Evolutionary conservation across 1,284 basidiomycete species (phyloP).

Genomic region (Leccinum insolens): DNA sequence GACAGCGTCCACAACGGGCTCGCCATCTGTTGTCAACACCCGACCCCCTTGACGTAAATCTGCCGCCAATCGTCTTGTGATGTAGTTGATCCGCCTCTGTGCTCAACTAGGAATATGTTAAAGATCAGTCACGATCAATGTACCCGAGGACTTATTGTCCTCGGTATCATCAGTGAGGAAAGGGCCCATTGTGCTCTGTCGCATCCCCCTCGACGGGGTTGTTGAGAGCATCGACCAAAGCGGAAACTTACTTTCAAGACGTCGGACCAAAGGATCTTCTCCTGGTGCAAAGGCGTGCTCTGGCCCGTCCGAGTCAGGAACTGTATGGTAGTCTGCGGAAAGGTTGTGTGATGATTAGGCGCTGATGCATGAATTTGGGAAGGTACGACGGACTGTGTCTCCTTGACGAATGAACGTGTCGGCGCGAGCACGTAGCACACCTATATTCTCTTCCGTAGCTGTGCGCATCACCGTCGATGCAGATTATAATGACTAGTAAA

Average conservation of each 20-base stretch:
- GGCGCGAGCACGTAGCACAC: conserved; percentile 45
- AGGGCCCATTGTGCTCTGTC: too few species aligned
- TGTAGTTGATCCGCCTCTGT: too few species aligned
- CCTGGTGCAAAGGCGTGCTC: conserved; percentile 75
- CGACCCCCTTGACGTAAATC: conserved; percentile 75
- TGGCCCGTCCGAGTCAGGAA: conserved; percentile 79
- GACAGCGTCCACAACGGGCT: conserved; percentile 64
- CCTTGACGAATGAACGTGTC: conserved; percentile 60
- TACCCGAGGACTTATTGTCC: too few species aligned
- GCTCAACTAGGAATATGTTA: too few species aligned
- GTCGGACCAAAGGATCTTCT: conserved; percentile 86
- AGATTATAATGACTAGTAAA: too few species aligned
- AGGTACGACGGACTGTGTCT: conserved; percentile 52
- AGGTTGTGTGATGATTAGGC: conserved; percentile 41
- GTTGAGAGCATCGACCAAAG: conserved; percentile 50
- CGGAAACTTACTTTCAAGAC: conserved; percentile 68
- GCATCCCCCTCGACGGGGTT: too few species aligned
- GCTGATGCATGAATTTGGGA: not conserved
- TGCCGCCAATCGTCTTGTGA: conserved; percentile 41
- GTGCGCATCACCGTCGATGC: too few species aligned
- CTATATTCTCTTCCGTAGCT: conserved; percentile 35
- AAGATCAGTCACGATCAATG: too few species aligned
- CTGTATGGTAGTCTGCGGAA: conserved; percentile 69
- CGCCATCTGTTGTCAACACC: conserved; percentile 65
- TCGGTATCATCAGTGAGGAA: too few species aligned